phyloP scores from a whole-genome alignment of 345 rosid genomes.

The Diplotaxis tenuifolia region DNA sequence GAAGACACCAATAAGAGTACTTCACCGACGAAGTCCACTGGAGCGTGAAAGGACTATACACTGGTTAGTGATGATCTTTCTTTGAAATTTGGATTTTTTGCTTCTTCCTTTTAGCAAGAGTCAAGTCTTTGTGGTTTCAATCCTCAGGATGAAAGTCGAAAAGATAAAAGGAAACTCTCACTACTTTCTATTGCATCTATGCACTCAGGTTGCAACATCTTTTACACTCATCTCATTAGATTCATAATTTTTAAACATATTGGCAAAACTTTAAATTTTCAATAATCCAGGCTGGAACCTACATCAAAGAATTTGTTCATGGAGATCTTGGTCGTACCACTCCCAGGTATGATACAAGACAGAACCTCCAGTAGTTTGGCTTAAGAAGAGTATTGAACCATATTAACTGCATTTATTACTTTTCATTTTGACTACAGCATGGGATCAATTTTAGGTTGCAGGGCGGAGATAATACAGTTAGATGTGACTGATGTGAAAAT shows the following conservation, averaged over 20 bases:
- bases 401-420: constrained; percentile 11
- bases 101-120: constrained; percentile 9
- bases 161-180: constrained; percentile 63
- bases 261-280: background rate
- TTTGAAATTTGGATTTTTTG: background rate
- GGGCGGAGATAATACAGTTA: constrained; percentile 85
- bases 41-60: constrained; percentile 79
- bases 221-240: constrained; percentile 1
- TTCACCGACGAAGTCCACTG: constrained; percentile 92
- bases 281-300: constrained; percentile 83
- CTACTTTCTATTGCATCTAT: constrained; percentile 83
- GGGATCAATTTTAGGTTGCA: constrained; percentile 79
- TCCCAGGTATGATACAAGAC: constrained; percentile 60
- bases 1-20: constrained; percentile 89
- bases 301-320: constrained; percentile 92
- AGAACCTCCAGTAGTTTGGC: background rate
- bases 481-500: constrained; percentile 92
- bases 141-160: constrained; percentile 82
- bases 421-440: constrained; percentile 48
- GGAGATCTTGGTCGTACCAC: constrained; percentile 94
- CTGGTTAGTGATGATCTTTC: constrained; percentile 45
- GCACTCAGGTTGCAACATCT: constrained; percentile 71
- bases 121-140: background rate
- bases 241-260: background rate
- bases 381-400: background rate